Evolutionary conservation across 106 monocot species (phyloP).

Genomic region (Dendrobium huoshanense): DNA sequence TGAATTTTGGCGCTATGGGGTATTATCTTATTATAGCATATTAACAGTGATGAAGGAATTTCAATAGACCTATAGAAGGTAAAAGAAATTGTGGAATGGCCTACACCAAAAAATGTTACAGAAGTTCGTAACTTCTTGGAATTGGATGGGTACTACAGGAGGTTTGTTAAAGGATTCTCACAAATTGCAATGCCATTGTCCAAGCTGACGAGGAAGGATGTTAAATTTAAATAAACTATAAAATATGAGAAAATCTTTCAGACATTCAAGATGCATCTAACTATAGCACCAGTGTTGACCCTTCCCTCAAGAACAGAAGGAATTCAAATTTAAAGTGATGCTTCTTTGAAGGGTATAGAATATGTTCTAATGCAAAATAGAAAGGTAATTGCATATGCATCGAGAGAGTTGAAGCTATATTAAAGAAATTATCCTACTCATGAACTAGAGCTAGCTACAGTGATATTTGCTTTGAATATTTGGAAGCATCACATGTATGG

Average conservation of each 20-base stretch:
- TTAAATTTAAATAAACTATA: neutral
- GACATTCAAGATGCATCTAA: neutral
- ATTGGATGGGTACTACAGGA: neutral
- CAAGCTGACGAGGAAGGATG: neutral
- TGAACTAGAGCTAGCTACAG: neutral
- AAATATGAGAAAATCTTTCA: neutral
- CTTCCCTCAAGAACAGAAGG: neutral
- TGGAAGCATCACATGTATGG: neutral
- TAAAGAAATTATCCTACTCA: neutral
- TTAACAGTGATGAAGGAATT: neutral
- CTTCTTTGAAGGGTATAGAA: neutral
- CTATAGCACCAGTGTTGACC: neutral
- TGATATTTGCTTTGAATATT: neutral
- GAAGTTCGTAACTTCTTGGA: neutral
- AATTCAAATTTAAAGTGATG: neutral
- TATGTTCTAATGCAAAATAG: neutral
- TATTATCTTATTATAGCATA: neutral
- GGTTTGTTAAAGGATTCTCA: neutral
- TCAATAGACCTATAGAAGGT: neutral
- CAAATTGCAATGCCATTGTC: neutral
- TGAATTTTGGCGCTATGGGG: neutral
- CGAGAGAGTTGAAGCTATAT: neutral
- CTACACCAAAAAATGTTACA: neutral
- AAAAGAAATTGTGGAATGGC: neutral
- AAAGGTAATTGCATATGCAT: neutral